Evolutionary conservation across 306 rosid species (phyloP), one percentile per base, ranked within the genome.

Genomic region (Cyamopsis tetragonoloba): DNA sequence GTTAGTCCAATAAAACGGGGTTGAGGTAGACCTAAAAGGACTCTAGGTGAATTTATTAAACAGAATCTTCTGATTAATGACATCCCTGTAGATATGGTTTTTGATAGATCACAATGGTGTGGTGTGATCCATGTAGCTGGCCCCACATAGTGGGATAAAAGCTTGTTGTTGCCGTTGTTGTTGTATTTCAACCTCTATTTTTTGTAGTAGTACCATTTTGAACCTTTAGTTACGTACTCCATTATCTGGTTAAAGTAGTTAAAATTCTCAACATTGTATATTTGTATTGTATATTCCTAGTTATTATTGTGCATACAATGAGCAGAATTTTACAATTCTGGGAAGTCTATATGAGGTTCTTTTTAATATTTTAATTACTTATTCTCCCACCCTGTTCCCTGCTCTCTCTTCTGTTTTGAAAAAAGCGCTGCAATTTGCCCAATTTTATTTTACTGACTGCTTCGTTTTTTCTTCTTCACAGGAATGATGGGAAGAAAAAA

Each of bases 401-500:
- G 26, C 18, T 11, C 10, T 39, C 43, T 46, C 37, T 59, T 0
- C 32, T 41, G 65, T 15, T 42, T 66, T 58, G 20, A 75, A 37
- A 41, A 31, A 50, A 44, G 41, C 19, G 15, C 69, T 50, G 65
- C 23, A 27, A 44, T 71, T 50, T 68, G 23, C 24, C 73, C 61
- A 53, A 31, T 53, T 50, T 41, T 39, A 64, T 68, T 54, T 46
- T 37, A 62, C 71, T 89, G 55, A 79, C 49, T 32, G 66, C 35
- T 56, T 72, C 23, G 50, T 61, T 62, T 68, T 79, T 63, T 47
- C 12, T 75, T 68, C n/a, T n/a, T n/a, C n/a, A 56, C 86, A 95
- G 99, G 88, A 74, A 76, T 34, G 72, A 73, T 65, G 87, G 70
- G 73, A 86, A 68, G 82, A 84, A 83, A 76, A 86, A 83, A 77